Evolutionary conservation across 2,329 filamentous ascomycete species (phyloP).

Genomic region (Plectosphaerella plurivora): DNA sequence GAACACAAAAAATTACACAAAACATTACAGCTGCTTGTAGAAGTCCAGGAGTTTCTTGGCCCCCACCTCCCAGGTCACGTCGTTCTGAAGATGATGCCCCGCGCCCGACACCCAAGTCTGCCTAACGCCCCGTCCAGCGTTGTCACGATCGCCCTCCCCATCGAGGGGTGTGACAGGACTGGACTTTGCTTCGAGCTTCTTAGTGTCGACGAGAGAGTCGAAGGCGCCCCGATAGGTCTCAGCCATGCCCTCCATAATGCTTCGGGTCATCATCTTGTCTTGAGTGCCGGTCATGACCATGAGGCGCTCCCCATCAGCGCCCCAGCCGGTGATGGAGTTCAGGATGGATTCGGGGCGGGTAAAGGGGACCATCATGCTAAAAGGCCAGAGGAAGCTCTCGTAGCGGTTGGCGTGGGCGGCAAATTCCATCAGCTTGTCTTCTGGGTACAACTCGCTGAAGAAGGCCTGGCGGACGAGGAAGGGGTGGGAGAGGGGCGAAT

Average conservation of each 20-base stretch:
- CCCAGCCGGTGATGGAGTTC: conserved; percentile 24
- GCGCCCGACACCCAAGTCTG: conserved; percentile 36
- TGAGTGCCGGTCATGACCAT: conserved; percentile 32
- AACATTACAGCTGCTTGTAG: conserved; percentile 15
- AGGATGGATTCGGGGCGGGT: conserved; percentile 34
- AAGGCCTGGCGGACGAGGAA: conserved; percentile 43
- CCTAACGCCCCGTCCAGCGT: conserved; percentile 29
- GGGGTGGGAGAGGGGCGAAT: conserved; percentile 47
- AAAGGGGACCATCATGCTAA: conserved; percentile 42
- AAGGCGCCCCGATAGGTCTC: conserved; percentile 29
- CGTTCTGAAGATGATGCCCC: conserved; percentile 51
- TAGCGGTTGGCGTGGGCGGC: conserved; percentile 39
- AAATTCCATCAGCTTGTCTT: conserved; percentile 33
- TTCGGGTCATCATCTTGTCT: conserved; percentile 35
- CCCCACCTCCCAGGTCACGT: conserved; percentile 42
- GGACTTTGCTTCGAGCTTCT: conserved; percentile 20
- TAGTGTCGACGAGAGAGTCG: conserved; percentile 19
- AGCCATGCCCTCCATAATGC: conserved; percentile 32
- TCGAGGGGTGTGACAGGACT: conserved; percentile 8
- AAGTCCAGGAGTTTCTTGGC: conserved; percentile 39
- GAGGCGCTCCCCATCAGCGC: conserved; percentile 21
- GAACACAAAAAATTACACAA: too few relatives aligned
- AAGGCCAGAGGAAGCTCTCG: conserved; percentile 48
- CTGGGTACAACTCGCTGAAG: conserved; percentile 40
- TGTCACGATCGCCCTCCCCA: conserved; percentile 18